phyloP scores from a whole-genome alignment of 2,329 filamentous ascomycete species.

The Kalaharituber pfeilii region DNA sequence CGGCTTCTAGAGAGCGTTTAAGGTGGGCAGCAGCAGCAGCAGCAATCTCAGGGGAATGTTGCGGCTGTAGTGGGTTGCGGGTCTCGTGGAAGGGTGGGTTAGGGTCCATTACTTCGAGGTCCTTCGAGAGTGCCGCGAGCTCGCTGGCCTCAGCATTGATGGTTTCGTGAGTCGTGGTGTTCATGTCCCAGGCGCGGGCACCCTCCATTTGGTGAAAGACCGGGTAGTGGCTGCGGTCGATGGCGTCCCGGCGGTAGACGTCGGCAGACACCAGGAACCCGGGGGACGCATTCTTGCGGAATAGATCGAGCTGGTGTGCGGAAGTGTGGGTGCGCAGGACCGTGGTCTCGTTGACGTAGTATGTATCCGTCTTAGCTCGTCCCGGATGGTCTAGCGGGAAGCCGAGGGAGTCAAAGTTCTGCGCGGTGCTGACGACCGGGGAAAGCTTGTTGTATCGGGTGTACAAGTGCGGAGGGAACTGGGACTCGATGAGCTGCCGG shows the following conservation, averaged over 20 bases:
- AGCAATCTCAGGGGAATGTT: slow-evolving; percentile 56
- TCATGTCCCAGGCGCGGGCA: slow-evolving; percentile 65
- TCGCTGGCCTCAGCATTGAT: slow-evolving; percentile 7
- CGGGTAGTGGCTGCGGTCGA: slow-evolving; percentile 89
- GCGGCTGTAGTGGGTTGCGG: slow-evolving; percentile 64
- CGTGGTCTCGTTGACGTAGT: slow-evolving; percentile 74
- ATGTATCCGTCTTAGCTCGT: slow-evolving; percentile 74
- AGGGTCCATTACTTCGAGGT: slow-evolving; percentile 63
- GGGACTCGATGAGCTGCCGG: slow-evolving; percentile 75
- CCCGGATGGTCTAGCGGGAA: slow-evolving; percentile 80
- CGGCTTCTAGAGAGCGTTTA: slow-evolving; percentile 72
- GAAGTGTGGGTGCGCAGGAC: slow-evolving; percentile 87
- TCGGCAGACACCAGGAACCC: slow-evolving; percentile 88
- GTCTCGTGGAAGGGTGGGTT: slow-evolving; percentile 61
- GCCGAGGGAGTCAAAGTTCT: slow-evolving; percentile 95
- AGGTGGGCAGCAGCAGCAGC: slow-evolving; percentile 71
- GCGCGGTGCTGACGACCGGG: slow-evolving; percentile 63
- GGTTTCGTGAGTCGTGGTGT: slow-evolving; percentile 50
- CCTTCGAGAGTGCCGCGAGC: slow-evolving; percentile 34
- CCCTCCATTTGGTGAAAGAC: slow-evolving; percentile 99
- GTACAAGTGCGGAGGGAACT: slow-evolving; percentile 58
- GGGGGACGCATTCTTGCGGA: slow-evolving; percentile 51
- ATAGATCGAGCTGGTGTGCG: slow-evolving; percentile 73
- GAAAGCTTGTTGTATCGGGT: slow-evolving; percentile 60
- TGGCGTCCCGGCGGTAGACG: slow-evolving; percentile 85